phyloP scores from a whole-genome alignment of 2,329 filamentous ascomycete species.

The Monosporascus sp. region DNA sequence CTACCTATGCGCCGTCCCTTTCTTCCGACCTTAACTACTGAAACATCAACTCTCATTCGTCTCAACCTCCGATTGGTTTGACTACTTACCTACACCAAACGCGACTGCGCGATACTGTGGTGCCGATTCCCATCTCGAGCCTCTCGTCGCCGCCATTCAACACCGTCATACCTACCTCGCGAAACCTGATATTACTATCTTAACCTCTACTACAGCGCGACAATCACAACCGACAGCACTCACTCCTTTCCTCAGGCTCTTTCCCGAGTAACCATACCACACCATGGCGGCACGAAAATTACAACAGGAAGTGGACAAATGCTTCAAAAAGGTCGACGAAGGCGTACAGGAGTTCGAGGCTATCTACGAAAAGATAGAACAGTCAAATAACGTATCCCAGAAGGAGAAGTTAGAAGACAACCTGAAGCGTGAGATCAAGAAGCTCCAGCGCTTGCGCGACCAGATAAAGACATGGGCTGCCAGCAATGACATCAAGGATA shows the following conservation, averaged over 20 bases:
- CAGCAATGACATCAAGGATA: constrained; percentile 99
- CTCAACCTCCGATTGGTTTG: background rate
- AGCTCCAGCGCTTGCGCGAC: constrained; percentile 92
- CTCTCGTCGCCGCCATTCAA: background rate
- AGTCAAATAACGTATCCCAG: constrained; percentile 86
- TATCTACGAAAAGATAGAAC: constrained; percentile 97
- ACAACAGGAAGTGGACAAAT: constrained; percentile 97
- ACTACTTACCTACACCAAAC: background rate
- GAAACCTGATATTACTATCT: background rate
- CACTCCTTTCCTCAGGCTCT: background rate
- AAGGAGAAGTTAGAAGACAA: constrained; percentile 98
- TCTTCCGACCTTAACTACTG: background rate
- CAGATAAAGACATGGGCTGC: constrained; percentile 99
- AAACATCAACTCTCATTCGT: background rate
- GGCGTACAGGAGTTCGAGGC: constrained; percentile 86
- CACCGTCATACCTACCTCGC: background rate
- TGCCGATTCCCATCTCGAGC: background rate
- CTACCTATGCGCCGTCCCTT: background rate
- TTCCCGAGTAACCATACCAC: constrained; percentile 16
- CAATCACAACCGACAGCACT: background rate
- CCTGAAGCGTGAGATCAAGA: constrained; percentile 99
- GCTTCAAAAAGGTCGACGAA: constrained; percentile 97
- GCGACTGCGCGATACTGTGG: background rate
- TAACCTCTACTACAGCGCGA: background rate
- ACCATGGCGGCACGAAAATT: constrained; percentile 93